Conservation (phyloP, 2,329 filamentous ascomycete species). For the Colletotrichum horii region DNA sequence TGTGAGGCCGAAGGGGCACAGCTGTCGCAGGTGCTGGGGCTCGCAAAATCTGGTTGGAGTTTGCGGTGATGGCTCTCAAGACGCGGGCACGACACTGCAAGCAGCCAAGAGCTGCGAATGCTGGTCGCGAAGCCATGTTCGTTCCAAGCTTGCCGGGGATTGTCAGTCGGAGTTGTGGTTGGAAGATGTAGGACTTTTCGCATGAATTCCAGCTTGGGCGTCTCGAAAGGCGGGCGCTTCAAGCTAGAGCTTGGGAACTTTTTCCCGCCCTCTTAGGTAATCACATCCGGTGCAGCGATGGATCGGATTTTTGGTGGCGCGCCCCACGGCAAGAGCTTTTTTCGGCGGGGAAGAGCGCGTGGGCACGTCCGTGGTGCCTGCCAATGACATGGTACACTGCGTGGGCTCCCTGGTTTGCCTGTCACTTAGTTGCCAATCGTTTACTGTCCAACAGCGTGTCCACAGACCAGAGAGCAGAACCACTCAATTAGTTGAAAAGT, state of each 20-base stretch:
- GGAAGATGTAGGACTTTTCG: background rate
- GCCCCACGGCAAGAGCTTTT: background rate
- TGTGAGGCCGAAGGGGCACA: constrained; percentile 14
- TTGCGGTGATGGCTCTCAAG: constrained; percentile 26
- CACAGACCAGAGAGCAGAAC: background rate
- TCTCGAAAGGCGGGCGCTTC: background rate
- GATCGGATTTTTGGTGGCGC: background rate
- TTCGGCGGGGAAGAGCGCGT: background rate
- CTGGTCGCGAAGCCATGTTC: constrained; percentile 27
- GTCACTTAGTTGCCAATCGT: background rate
- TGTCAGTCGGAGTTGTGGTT: background rate
- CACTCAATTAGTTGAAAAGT: background rate
- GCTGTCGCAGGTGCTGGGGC: background rate
- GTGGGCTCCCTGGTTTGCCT: background rate
- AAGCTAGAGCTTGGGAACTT: background rate
- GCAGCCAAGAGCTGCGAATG: constrained; percentile 28
- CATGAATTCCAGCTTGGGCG: background rate
- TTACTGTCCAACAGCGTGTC: background rate
- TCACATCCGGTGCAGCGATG: background rate
- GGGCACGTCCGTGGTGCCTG: background rate
- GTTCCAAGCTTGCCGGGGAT: background rate
- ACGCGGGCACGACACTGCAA: constrained; percentile 28
- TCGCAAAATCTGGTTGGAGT: background rate
- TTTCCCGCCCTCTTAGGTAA: background rate
- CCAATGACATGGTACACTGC: background rate